Percentiles rank a stretch among this genome's conserved stretches.
Evolutionary conservation across 805 yeast genomes (phyloP).

Genomic region (Ogataea pilisensis): DNA sequence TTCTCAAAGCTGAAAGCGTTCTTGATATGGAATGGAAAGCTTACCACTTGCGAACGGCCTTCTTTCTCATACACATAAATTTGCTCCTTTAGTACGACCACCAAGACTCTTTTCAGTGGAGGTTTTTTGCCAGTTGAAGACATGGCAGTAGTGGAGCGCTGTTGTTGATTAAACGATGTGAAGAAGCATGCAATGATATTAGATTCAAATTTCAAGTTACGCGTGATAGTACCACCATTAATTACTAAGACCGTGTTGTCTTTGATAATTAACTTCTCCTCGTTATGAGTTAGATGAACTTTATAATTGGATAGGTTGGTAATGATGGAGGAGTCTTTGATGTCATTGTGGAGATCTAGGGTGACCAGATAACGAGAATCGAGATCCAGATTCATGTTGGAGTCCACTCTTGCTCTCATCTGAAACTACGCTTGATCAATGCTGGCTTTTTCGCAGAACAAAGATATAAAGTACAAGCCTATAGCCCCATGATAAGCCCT

Average conservation of each 20-base stretch:
- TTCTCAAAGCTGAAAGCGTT: slow-evolving; percentile 60
- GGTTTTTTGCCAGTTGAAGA: background rate
- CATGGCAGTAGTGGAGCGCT: background rate
- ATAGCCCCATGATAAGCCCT: no score
- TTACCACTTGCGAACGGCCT: slow-evolving; percentile 56
- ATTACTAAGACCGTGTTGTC: slow-evolving; percentile 42
- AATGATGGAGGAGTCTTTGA: slow-evolving; percentile 11
- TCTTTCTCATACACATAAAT: slow-evolving; percentile 59
- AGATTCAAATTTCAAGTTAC: slow-evolving; percentile 47
- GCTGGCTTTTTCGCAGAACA: no score
- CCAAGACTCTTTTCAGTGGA: slow-evolving; percentile 39
- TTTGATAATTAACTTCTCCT: slow-evolving; percentile 24
- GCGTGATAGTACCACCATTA: slow-evolving; percentile 44
- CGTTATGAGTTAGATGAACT: slow-evolving; percentile 18
- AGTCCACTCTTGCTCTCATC: background rate
- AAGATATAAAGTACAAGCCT: no score
- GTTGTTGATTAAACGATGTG: slow-evolving; percentile 41
- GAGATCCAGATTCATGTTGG: slow-evolving; percentile 10
- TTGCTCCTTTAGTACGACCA: slow-evolving; percentile 55
- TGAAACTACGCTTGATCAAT: background rate
- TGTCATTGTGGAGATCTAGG: slow-evolving; percentile 19
- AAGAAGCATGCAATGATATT: slow-evolving; percentile 59
- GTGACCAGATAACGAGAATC: slow-evolving; percentile 16
- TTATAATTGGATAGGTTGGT: slow-evolving; percentile 8
- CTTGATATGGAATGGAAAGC: slow-evolving; percentile 64